Evolutionary conservation across 108 stramenopile species (phyloP).

Genomic region (Parietichytrium sp.): DNA sequence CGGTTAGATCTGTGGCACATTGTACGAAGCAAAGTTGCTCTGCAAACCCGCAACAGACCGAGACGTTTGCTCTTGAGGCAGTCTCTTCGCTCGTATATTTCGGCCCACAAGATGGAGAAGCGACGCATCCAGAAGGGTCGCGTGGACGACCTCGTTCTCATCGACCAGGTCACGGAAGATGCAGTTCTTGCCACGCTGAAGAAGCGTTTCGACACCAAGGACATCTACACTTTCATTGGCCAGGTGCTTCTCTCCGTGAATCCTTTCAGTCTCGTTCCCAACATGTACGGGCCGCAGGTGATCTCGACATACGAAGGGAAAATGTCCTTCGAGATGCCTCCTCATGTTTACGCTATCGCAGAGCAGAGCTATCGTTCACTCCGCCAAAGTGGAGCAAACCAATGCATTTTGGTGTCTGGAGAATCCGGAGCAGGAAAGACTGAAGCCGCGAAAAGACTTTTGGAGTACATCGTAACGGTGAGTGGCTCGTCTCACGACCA

Average conservation of each 20-base stretch:
- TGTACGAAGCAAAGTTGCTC: too few relatives aligned
- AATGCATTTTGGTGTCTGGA: neutral
- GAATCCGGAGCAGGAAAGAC: constrained; percentile 25
- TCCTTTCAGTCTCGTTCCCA: constrained; percentile 77
- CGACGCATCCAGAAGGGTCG: constrained; percentile 34
- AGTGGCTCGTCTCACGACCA: constrained; percentile 54
- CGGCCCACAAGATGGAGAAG: constrained; percentile 32
- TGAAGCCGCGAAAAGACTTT: constrained; percentile 78
- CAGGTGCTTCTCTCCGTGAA: constrained; percentile 90
- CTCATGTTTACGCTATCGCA: constrained; percentile 87
- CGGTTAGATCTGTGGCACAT: too few relatives aligned
- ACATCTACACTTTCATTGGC: constrained; percentile 91
- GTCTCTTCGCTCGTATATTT: too few relatives aligned
- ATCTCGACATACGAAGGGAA: neutral
- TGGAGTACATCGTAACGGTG: constrained; percentile 82
- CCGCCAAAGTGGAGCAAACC: constrained; percentile 52
- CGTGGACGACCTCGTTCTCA: constrained; percentile 73
- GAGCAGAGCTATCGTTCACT: constrained; percentile 92
- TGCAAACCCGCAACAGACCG: too few relatives aligned
- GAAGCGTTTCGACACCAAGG: constrained; percentile 75
- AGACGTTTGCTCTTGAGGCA: too few relatives aligned
- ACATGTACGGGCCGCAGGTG: neutral
- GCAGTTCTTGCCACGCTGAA: constrained; percentile 79
- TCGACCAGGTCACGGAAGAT: constrained; percentile 77
- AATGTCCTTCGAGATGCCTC: constrained; percentile 54